These are phyloP conservation scores for Ustanciosporium gigantosporum DNA, from an alignment of 1,284 basidiomycete species.

Conservation along the genomic window DNA sequence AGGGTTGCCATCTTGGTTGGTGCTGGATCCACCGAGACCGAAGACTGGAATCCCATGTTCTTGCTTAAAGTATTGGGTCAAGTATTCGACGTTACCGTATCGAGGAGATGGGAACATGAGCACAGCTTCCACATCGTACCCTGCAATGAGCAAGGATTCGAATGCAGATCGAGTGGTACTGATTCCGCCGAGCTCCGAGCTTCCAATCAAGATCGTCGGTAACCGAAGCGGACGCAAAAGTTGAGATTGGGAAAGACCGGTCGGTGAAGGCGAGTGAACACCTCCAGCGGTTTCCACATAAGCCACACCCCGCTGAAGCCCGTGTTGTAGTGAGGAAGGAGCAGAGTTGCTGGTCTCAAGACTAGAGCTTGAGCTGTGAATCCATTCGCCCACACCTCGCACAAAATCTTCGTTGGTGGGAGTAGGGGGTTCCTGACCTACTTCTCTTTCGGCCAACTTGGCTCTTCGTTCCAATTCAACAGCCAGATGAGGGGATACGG, in stretches of 20 bases:
- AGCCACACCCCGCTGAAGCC: slow-evolving; percentile 63
- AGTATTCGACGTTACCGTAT: slow-evolving; percentile 75
- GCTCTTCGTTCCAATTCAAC: slow-evolving; percentile 68
- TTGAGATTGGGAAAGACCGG: slow-evolving; percentile 75
- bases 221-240: slow-evolving; percentile 69
- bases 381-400: slow-evolving; percentile 70
- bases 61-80: slow-evolving; percentile 74
- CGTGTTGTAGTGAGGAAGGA: not conserved
- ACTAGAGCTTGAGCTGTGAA: slow-evolving; percentile 65
- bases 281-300: slow-evolving; percentile 95
- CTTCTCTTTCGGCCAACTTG: slow-evolving; percentile 12
- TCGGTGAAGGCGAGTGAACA: slow-evolving; percentile 86
- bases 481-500: slow-evolving; percentile 91
- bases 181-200: slow-evolving; percentile 88
- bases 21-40: slow-evolving; percentile 35
- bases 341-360: not conserved
- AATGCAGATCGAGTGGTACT: slow-evolving; percentile 91
- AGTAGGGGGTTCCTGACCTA: slow-evolving; percentile 7
- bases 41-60: slow-evolving; percentile 66
- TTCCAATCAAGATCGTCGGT: slow-evolving; percentile 84
- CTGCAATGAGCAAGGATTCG: slow-evolving; percentile 85
- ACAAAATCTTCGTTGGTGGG: slow-evolving; percentile 71
- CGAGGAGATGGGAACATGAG: slow-evolving; percentile 75
- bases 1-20: not conserved
- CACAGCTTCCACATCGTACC: slow-evolving; percentile 86